These are phyloP conservation scores for Kwoniella europaea DNA, from an alignment of 768 basidiomycete species.

Conservation along the genomic window DNA sequence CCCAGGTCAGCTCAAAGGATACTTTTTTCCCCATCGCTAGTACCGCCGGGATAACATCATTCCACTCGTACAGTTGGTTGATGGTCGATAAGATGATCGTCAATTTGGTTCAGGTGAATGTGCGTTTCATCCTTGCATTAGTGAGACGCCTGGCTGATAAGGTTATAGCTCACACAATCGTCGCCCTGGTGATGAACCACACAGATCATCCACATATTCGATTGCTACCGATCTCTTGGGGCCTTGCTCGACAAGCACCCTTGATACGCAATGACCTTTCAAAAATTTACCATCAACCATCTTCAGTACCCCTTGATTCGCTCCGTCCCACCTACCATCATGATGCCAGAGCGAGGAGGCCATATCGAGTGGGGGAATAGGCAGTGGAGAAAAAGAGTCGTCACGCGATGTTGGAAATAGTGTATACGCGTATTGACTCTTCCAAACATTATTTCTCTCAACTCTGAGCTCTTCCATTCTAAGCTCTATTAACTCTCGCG, in stretches of 20 bases:
- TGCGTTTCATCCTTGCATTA: background rate
- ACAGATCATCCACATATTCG: background rate
- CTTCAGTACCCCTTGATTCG: background rate
- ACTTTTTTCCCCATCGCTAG: too few species aligned
- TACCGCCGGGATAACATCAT: too few species aligned
- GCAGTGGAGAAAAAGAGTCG: background rate
- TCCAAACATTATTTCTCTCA: background rate
- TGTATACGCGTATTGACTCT: background rate
- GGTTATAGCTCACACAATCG: background rate
- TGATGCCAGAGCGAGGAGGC: background rate
- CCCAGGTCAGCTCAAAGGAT: too few species aligned
- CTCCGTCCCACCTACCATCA: background rate
- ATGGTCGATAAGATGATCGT: too few species aligned
- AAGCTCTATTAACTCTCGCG: background rate
- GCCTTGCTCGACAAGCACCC: too few species aligned
- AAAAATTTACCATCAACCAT: background rate
- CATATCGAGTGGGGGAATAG: background rate
- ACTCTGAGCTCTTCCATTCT: background rate
- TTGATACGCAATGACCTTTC: background rate
- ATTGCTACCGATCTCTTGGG: too few species aligned
- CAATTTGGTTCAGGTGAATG: background rate
- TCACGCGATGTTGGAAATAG: background rate
- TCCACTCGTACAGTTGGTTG: too few species aligned
- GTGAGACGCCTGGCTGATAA: too few species aligned
- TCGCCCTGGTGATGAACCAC: background rate